Evolutionary conservation across 805 yeast genomes (phyloP).

Genomic region (Saccharomyces cerevisiae): DNA sequence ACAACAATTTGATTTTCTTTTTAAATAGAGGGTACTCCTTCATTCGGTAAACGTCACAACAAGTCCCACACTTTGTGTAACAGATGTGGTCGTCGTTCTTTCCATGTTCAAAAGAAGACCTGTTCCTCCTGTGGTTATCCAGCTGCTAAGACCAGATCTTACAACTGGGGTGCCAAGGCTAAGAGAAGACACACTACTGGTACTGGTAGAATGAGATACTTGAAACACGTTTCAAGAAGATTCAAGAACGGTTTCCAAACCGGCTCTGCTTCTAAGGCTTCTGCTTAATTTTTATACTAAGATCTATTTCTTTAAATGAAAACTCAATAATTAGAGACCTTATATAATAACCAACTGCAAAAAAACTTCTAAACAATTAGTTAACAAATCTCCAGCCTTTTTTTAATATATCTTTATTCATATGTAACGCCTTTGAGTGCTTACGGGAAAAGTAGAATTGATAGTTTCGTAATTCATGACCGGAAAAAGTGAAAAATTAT

Average conservation of each 20-base stretch:
- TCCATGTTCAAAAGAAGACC: constrained; percentile 98
- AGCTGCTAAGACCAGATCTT: constrained; percentile 96
- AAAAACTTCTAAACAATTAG: background rate
- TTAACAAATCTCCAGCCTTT: background rate
- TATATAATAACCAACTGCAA: background rate
- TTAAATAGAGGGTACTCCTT: constrained; percentile 92
- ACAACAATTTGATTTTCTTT: constrained; percentile 14
- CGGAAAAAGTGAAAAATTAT: background rate
- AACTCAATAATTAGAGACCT: background rate
- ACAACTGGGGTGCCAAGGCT: constrained; percentile 99
- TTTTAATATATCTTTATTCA: background rate
- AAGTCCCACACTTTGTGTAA: constrained; percentile 98
- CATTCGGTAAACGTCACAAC: constrained; percentile 99
- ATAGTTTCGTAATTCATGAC: background rate
- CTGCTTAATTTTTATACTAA: constrained; percentile 39
- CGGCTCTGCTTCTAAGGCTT: constrained; percentile 45
- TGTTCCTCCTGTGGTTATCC: constrained; percentile 99
- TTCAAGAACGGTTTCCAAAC: constrained; percentile 99
- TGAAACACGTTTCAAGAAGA: constrained; percentile 94
- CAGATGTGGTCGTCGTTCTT: constrained; percentile 98
- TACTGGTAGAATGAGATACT: constrained; percentile 98
- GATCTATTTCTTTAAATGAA: background rate
- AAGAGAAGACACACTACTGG: constrained; percentile 99
- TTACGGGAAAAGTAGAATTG: background rate
- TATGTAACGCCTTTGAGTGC: background rate